Base-by-base conservation (phyloP, 192 early-diverging fungal species). In the Podila minutissima region DNA sequence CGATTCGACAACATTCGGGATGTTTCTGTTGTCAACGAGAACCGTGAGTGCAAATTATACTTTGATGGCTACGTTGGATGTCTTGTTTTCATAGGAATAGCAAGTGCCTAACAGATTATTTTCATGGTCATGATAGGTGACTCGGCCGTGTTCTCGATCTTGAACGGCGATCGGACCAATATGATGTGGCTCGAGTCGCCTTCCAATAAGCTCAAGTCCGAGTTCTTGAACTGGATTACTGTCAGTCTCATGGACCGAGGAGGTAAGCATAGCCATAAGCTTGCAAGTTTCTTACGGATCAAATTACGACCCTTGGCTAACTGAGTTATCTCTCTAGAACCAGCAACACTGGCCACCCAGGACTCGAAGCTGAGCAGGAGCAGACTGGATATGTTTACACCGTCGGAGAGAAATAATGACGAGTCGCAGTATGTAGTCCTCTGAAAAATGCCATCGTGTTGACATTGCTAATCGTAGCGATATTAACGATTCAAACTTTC, bases 171-270 rank as follows among this genome's bases (percentile, higher is more conserved):
- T 37, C 48, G 62, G 26, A 81, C 77, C 7, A 81, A 73, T 20
- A 19, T 59, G 22, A 81, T 81, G 77, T 66, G 62, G 32, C 67
- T 81, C n/a, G 77, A 81, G 35, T 81, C 77, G 5, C 77, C 77
- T 46, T 69, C 65, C 19, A 61, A 29, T 0, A 81, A 81, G 41
- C 77, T 81, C 26, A 81, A 81, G 62, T 49, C 28, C 58, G 77
- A 81, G 58, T 81, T 81, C 19, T 20, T 81, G 31, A 81, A 73
- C 13, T 60, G 71, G 57, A 59, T 81, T 24, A 32, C 66, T 17
- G 60, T 81, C 29, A 61, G 62, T 50, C 11, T 20, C 32, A 73
- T 73, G 77, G 71, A 49, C n/a, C 66, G 63, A 24, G 62, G 48
- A 68, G 69, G 75, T 79, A 72, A 20, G 24, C 8, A 19, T 13